phyloP scores from a whole-genome alignment of 768 basidiomycete genomes.

The Mycena polygramma region DNA sequence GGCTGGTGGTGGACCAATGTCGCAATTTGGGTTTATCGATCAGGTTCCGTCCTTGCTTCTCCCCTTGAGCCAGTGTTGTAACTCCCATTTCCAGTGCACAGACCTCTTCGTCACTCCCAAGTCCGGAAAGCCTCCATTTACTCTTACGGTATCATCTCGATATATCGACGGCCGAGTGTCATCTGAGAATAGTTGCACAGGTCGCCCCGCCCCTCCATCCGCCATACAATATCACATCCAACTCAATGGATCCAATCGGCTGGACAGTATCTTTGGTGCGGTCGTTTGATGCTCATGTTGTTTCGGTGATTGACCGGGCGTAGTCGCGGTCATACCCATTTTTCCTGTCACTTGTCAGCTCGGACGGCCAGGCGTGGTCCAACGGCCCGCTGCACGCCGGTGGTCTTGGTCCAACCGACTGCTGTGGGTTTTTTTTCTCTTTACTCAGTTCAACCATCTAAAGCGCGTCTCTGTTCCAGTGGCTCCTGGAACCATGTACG shows the following conservation, averaged over 20 bases:
- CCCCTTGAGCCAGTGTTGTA: neutral
- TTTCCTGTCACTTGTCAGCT: conserved; percentile 61
- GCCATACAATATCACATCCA: conserved; percentile 62
- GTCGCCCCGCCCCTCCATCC: conserved; percentile 65
- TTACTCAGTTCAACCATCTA: neutral
- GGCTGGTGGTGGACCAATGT: conserved; percentile 53
- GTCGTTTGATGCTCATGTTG: neutral
- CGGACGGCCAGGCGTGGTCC: conserved; percentile 61
- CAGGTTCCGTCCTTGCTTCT: conserved; percentile 50
- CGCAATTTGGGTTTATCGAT: conserved; percentile 59
- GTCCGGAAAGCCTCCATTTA: conserved; percentile 63
- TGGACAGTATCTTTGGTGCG: conserved; percentile 58
- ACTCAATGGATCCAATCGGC: conserved; percentile 49
- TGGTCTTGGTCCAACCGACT: conserved; percentile 52
- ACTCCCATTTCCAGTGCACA: conserved; percentile 53
- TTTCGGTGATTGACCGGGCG: neutral
- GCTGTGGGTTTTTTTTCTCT: conserved; percentile 38
- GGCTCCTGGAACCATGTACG: conserved; percentile 51
- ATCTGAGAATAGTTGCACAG: conserved; percentile 41
- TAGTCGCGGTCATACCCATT: conserved; percentile 63
- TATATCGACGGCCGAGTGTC: too few relatives aligned
- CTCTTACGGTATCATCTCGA: conserved; percentile 53
- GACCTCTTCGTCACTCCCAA: conserved; percentile 58
- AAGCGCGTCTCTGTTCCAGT: conserved; percentile 37
- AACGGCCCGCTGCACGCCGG: conserved; percentile 65